These are phyloP conservation scores for Sporopachydermia lactativora DNA, from an alignment of 805 yeast genomes.

Conservation along the genomic window DNA sequence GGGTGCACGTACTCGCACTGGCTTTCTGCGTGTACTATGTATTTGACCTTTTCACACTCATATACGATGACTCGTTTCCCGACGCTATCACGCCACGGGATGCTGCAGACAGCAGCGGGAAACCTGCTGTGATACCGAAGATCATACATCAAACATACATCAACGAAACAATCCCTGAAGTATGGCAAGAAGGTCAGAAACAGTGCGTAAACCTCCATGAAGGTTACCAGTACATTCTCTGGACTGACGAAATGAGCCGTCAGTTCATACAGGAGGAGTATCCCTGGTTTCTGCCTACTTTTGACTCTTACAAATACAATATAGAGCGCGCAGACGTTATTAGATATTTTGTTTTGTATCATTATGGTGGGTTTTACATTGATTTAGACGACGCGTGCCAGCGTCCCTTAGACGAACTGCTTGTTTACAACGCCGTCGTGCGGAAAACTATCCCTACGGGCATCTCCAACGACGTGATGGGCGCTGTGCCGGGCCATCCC, in stretches of 20 bases:
- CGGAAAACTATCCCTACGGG: conserved; percentile 86
- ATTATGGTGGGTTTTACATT: conserved; percentile 82
- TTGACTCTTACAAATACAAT: conserved; percentile 64
- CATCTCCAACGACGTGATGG: conserved; percentile 87
- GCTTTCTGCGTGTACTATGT: conserved; percentile 44
- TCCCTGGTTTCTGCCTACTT: conserved; percentile 76
- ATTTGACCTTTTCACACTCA: conserved; percentile 57
- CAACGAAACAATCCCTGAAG: conserved; percentile 60
- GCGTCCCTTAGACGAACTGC: conserved; percentile 63
- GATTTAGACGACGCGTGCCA: conserved; percentile 87
- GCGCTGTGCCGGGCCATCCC: conserved; percentile 75
- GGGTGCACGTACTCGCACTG: conserved; percentile 43
- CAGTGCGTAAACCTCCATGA: conserved; percentile 69
- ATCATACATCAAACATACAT: conserved; percentile 92
- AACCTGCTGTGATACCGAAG: conserved; percentile 60
- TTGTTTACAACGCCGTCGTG: conserved; percentile 73
- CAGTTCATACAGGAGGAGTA: conserved; percentile 67
- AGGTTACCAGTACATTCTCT: conserved; percentile 66
- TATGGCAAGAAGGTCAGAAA: conserved; percentile 69
- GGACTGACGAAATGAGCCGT: conserved; percentile 82
- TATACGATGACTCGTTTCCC: conserved; percentile 55
- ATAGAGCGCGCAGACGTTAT: conserved; percentile 87
- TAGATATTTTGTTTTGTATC: conserved; percentile 68
- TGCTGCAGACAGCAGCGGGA: conserved; percentile 23
- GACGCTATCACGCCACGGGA: conserved; percentile 55